Percentiles rank a stretch among this genome's conserved stretches.
phyloP scores from a whole-genome alignment of 768 basidiomycete genomes.

The Suillus brevipes region DNA sequence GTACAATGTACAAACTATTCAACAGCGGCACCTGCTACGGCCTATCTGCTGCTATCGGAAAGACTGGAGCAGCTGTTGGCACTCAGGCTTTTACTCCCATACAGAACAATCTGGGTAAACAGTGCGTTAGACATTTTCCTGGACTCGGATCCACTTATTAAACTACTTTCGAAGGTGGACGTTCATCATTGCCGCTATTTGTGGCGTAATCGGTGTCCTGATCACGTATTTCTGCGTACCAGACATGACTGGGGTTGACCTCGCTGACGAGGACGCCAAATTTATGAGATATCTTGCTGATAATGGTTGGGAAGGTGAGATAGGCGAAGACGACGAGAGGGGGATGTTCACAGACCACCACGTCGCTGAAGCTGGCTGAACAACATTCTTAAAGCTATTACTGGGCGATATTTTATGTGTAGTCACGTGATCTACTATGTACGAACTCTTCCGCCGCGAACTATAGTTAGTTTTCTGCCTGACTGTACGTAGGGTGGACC shows the following conservation, averaged over 20 bases:
- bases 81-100: conserved; percentile 73
- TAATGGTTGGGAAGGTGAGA: conserved; percentile 65
- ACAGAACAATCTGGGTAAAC: conserved; percentile 64
- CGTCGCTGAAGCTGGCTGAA: conserved; percentile 18
- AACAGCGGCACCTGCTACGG: conserved; percentile 69
- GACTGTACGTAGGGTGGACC: not conserved
- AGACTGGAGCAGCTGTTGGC: conserved; percentile 71
- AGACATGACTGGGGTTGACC: conserved; percentile 65
- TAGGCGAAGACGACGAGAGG: conserved; percentile 55
- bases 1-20: conserved; percentile 2
- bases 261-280: conserved; percentile 62
- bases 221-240: conserved; percentile 70
- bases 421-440: not conserved
- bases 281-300: conserved; percentile 60
- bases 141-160: not conserved
- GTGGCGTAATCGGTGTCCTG: conserved; percentile 60
- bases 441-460: not conserved
- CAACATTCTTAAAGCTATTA: conserved; percentile 2
- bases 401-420: not conserved
- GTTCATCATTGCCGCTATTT: conserved; percentile 69
- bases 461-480: not conserved
- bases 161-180: conserved; percentile 48
- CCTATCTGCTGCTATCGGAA: conserved; percentile 65
- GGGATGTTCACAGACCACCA: conserved; percentile 23
- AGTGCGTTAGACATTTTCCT: conserved; percentile 33